Conservation (phyloP, 495 filamentous ascomycete species). For the Annulohypoxylon moriforme region DNA sequence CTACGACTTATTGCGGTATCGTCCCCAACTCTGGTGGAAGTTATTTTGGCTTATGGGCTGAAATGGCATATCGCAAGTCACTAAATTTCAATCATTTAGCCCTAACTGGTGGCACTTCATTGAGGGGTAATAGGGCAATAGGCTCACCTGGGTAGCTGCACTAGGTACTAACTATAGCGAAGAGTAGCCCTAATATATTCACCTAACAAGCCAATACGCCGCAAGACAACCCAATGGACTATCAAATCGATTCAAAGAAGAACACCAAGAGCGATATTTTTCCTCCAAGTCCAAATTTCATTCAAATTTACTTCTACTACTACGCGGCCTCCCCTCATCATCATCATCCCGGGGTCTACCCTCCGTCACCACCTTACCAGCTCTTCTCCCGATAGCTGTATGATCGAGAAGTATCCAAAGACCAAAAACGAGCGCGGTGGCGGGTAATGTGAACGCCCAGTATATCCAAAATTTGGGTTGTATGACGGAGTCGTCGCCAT, state of each 20-base stretch:
- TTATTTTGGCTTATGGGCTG: too few relatives aligned
- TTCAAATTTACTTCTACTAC: conserved; percentile 5
- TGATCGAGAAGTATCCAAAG: conserved; percentile 41
- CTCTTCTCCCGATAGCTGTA: neutral
- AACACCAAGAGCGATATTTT: neutral
- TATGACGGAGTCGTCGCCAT: conserved; percentile 36
- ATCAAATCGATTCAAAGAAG: neutral
- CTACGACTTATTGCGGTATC: too few relatives aligned
- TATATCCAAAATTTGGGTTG: conserved; percentile 52
- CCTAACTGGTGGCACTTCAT: too few relatives aligned
- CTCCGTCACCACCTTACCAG: neutral
- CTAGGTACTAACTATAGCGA: too few relatives aligned
- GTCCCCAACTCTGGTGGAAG: too few relatives aligned
- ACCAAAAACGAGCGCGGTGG: conserved; percentile 41
- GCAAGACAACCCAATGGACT: neutral
- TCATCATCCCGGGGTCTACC: neutral
- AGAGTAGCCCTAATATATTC: too few relatives aligned
- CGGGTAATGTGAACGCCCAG: conserved; percentile 50
- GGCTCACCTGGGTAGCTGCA: too few relatives aligned
- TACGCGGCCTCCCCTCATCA: conserved; percentile 15
- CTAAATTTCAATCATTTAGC: too few relatives aligned
- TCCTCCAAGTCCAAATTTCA: neutral
- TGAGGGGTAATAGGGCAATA: too few relatives aligned
- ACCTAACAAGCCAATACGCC: neutral
- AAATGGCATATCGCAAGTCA: too few relatives aligned